These are phyloP conservation scores for Pseudoturritis turrita DNA, from an alignment of 345 rosid genomes.

Conservation along the genomic window DNA sequence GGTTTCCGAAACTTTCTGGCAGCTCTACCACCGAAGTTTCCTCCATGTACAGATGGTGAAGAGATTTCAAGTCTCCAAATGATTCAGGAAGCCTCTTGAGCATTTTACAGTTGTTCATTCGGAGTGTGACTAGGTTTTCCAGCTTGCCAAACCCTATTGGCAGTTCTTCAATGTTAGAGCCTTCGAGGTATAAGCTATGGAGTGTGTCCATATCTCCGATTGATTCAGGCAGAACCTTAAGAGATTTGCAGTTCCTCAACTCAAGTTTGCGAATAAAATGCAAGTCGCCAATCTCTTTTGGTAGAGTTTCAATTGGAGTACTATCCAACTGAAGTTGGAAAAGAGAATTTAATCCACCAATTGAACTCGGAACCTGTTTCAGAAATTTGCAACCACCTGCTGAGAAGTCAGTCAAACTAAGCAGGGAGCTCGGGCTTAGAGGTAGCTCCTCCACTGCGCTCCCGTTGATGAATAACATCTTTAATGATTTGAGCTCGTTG, in stretches of 20 bases:
- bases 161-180: conserved; percentile 22
- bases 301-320: conserved; percentile 16
- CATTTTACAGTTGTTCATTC: conserved; percentile 3
- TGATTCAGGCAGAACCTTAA: conserved; percentile 9
- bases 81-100: conserved; percentile 29
- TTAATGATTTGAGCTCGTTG: conserved; percentile 12
- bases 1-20: conserved; percentile 32
- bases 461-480: conserved; percentile 16
- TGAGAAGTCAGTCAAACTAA: conserved; percentile 12
- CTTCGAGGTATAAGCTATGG: not conserved
- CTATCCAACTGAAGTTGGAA: conserved; percentile 8
- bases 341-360: conserved; percentile 27
- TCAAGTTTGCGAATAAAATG: not conserved
- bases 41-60: not conserved
- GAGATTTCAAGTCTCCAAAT: conserved; percentile 27
- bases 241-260: conserved; percentile 11
- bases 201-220: conserved; percentile 23
- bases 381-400: conserved; percentile 10
- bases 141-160: conserved; percentile 25
- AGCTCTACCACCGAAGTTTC: not conserved
- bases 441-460: conserved; percentile 16
- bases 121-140: not conserved
- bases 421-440: not conserved
- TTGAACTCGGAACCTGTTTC: conserved; percentile 18
- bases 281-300: conserved; percentile 11